Evolutionary conservation across 1,284 basidiomycete genomes (phyloP).

Genomic region (Trametes sp.): DNA sequence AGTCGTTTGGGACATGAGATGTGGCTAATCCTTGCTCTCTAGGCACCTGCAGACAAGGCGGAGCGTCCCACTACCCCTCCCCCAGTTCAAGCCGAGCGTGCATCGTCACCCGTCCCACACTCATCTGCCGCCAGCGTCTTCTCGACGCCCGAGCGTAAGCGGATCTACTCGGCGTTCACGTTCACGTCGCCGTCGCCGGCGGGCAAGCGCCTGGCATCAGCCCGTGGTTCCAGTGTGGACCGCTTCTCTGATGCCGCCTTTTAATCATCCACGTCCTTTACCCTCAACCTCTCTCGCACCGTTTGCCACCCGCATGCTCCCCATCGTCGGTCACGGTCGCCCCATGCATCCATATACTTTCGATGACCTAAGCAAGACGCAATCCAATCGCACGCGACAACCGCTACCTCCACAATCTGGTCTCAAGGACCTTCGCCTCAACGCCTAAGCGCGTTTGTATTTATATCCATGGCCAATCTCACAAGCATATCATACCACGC

Average conservation of each 20-base stretch:
- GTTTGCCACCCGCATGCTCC: not conserved
- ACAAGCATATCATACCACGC: constrained; percentile 26
- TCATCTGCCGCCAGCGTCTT: constrained; percentile 43
- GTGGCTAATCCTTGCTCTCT: not conserved
- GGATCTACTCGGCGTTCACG: constrained; percentile 76
- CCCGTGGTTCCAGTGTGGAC: constrained; percentile 31
- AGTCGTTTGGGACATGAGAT: no score
- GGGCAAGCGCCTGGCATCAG: constrained; percentile 53
- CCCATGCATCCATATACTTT: not conserved
- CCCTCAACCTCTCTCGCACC: not conserved
- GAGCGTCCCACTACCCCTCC: constrained; percentile 19
- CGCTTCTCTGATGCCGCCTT: constrained; percentile 37
- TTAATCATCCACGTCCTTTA: constrained; percentile 3
- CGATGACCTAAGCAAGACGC: not conserved
- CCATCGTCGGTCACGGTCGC: not conserved
- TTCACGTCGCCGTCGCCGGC: constrained; percentile 74
- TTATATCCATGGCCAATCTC: constrained; percentile 13
- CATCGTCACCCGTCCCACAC: not conserved
- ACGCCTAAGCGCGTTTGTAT: constrained; percentile 28
- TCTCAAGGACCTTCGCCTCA: constrained; percentile 24
- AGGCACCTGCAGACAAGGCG: constrained; percentile 5
- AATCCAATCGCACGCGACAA: constrained; percentile 2
- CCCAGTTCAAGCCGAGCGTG: not conserved
- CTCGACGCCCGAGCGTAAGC: constrained; percentile 74
- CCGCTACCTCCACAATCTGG: constrained; percentile 7